These are phyloP conservation scores for Datisca glomerata DNA, from an alignment of 306 rosid species.

Conservation along the genomic window DNA sequence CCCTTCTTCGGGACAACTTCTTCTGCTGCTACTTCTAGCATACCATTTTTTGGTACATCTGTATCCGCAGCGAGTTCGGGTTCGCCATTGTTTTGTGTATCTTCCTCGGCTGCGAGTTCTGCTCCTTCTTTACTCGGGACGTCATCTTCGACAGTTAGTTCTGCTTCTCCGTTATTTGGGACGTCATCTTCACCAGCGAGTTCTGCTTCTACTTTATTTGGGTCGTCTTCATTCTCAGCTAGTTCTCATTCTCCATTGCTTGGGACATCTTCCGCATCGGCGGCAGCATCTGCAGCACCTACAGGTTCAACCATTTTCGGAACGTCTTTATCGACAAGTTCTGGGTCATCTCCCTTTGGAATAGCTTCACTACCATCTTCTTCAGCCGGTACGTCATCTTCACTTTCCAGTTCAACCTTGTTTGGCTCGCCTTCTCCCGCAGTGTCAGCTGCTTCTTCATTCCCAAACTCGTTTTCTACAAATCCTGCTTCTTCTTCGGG, in stretches of 20 bases:
- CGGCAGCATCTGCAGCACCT: constrained; percentile 3
- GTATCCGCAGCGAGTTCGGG: constrained; percentile 3
- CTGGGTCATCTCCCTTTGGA: constrained; percentile 4
- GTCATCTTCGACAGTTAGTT: neutral
- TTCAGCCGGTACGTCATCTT: constrained; percentile 14
- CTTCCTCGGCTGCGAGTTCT: neutral
- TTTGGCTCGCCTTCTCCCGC: constrained; percentile 16
- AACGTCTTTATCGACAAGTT: constrained; percentile 6
- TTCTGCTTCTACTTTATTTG: constrained; percentile 11
- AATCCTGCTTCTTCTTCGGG: constrained; percentile 24
- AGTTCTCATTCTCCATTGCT: too few species aligned
- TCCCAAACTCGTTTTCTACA: constrained; percentile 23
- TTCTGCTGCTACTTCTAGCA: neutral
- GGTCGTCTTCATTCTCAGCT: constrained; percentile 4
- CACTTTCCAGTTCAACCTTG: constrained; percentile 10
- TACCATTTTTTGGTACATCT: constrained; percentile 1
- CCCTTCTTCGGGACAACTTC: constrained; percentile 7
- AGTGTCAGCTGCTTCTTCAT: constrained; percentile 18
- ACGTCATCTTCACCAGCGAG: constrained; percentile 5
- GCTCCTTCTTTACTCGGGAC: constrained; percentile 2
- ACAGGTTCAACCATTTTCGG: constrained; percentile 14
- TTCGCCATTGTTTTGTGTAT: neutral
- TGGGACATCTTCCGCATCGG: too few species aligned
- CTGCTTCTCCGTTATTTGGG: constrained; percentile 6
- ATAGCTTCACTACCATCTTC: constrained; percentile 8